phyloP scores from a whole-genome alignment of 2,329 filamentous ascomycete genomes.

The Sporothrix pseudoabietina region DNA sequence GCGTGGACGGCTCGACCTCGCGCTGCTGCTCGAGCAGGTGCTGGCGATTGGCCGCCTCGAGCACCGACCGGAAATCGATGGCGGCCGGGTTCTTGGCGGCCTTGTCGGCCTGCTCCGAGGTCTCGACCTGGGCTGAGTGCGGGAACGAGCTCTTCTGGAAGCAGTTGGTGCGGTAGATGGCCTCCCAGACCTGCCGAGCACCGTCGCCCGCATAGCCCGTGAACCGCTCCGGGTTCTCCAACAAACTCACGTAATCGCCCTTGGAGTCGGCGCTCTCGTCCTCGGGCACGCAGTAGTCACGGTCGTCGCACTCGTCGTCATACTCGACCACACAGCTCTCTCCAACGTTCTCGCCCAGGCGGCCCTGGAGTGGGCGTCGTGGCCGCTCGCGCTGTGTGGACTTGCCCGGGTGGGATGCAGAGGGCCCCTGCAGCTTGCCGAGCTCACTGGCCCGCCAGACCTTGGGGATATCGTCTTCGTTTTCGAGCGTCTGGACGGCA shows the following conservation, averaged over 20 bases:
- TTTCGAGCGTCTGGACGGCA: constrained; percentile 90
- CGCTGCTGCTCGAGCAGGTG: constrained; percentile 63
- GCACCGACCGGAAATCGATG: constrained; percentile 62
- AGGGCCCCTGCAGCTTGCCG: constrained; percentile 87
- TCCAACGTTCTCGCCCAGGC: constrained; percentile 80
- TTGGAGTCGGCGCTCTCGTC: constrained; percentile 85
- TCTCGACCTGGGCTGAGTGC: constrained; percentile 58
- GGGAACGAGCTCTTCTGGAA: constrained; percentile 73
- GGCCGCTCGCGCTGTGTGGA: constrained; percentile 70
- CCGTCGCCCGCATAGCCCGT: constrained; percentile 89
- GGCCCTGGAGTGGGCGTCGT: constrained; percentile 74
- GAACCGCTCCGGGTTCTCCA: constrained; percentile 92
- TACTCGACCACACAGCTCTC: constrained; percentile 98
- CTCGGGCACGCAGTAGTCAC: constrained; percentile 95
- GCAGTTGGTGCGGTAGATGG: constrained; percentile 96
- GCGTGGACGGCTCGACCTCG: constrained; percentile 56
- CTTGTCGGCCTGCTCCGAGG: constrained; percentile 44
- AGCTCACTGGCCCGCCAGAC: constrained; percentile 92
- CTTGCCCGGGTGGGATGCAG: constrained; percentile 83
- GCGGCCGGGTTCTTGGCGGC: constrained; percentile 55
- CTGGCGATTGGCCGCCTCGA: constrained; percentile 61
- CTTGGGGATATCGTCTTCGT: constrained; percentile 88
- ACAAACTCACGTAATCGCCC: constrained; percentile 93
- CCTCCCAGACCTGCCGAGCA: constrained; percentile 89
- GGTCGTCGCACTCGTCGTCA: constrained; percentile 93